Evolutionary conservation across 345 rosid genomes (phyloP), one percentile per base, ranked within the genome.

Genomic region (Carallia pectinifolia): DNA sequence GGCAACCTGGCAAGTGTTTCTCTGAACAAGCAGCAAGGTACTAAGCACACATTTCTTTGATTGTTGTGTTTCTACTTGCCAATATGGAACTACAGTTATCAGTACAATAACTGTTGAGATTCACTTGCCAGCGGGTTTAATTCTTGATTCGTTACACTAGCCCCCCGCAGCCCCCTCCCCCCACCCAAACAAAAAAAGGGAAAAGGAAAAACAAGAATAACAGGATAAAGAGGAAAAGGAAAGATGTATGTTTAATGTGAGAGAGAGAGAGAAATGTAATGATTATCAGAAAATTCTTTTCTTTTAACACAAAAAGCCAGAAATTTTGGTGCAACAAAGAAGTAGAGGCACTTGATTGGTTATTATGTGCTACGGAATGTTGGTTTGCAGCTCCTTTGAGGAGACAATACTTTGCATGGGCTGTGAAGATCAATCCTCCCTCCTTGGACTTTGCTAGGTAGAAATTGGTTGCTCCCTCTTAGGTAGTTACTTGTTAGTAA

Each of bases 21-120:
- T 81, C 89, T 54, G 93, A 90, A 72, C 89, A 82, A 73, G 91
- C 91, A 23, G 83, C 88, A 62, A 90, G 96, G 96, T 85, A 70
- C 56, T 30, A 65, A 58, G 50, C 17, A 44, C 17, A 44, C 12
- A 44, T 44, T 44, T 30, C 10, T 2, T 23, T 34, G 12, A 23
- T 56, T 27, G 16, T 13, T 56, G 31, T 15, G 12, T 4, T 0
- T 2, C 17, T 44, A 44, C 15, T 40, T 9, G 50, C 50, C 17
- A 44, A 12, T 44, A 44, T 44, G 4, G 16, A 44, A 12, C 16
- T 44, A 12, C 50, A 44, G 50, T 44, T 44, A 44, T 44, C 17
- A 44, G 50, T 13, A 44, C 1, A 1, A 44, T 44, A 44, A 44
- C 50, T 44, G 12, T 10, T 44, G 50, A 44, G 50, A 13, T 44